Evolutionary conservation across 305 asterid genomes (phyloP).

Genomic region (Rubia peregrina): DNA sequence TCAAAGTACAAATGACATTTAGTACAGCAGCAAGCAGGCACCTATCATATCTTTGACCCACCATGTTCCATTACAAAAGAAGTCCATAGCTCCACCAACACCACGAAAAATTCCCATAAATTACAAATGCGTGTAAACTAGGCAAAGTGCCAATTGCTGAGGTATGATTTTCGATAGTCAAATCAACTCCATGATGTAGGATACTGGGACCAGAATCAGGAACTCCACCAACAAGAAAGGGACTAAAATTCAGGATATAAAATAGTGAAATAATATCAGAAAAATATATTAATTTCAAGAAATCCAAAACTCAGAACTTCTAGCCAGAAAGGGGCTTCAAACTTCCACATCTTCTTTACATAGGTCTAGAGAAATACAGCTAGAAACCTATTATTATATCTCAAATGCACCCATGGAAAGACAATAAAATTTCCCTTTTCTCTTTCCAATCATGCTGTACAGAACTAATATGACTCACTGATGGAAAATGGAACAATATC

Average conservation of each 20-base stretch:
- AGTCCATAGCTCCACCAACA: slow-evolving; percentile 5
- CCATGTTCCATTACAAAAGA: not conserved
- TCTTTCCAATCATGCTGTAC: not conserved
- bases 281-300: not conserved
- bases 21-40: not conserved
- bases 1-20: slow-evolving; percentile 3
- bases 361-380: not conserved
- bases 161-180: not conserved
- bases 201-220: not conserved
- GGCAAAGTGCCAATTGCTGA: not conserved
- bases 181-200: not conserved
- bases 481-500: not conserved
- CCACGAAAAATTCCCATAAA: not conserved
- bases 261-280: not conserved
- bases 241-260: not conserved
- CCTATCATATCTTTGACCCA: not conserved
- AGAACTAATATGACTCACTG: not conserved
- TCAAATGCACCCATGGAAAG: not conserved
- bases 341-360: not conserved
- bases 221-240: not conserved
- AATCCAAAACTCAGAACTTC: not conserved
- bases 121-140: not conserved
- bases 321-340: not conserved
- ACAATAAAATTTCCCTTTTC: not conserved
- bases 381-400: not conserved